These are phyloP conservation scores for Eimeria necatrix DNA, from an alignment of 169 alveolate genomes.

Conservation along the genomic window DNA sequence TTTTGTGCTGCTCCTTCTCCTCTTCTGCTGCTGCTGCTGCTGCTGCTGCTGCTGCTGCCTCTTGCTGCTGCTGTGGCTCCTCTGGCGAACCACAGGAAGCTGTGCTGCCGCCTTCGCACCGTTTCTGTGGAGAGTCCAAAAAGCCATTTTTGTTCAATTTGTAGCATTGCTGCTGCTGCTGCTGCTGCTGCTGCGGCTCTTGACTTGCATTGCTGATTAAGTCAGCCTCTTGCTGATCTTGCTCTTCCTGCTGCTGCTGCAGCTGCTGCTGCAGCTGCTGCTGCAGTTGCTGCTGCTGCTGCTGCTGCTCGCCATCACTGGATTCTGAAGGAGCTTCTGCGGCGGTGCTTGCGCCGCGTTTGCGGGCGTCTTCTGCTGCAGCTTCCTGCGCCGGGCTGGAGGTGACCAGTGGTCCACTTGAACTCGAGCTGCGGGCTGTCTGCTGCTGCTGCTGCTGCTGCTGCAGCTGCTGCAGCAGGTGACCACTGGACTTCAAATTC, in stretches of 20 bases:
- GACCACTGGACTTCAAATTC: background rate
- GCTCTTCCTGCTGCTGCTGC: background rate
- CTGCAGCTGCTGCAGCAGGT: background rate
- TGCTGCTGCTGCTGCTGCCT: background rate
- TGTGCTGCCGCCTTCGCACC: background rate
- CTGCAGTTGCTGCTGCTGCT: background rate
- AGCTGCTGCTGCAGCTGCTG: background rate
- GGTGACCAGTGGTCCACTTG: background rate
- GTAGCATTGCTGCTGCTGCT: background rate
- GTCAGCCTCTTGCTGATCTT: no score
- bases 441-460: background rate
- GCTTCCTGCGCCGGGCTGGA: background rate
- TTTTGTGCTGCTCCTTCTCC: no score
- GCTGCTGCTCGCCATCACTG: background rate
- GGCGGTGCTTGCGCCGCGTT: background rate
- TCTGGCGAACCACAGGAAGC: background rate
- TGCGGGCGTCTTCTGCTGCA: background rate
- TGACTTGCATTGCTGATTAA: no score
- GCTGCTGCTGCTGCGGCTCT: background rate
- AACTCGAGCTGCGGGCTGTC: background rate
- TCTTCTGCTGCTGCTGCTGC: background rate
- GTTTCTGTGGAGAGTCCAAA: background rate
- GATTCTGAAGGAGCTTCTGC: background rate
- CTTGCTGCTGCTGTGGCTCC: no score
- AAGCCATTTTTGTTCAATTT: no score